These are phyloP conservation scores for Gonapodya prolifera DNA, from an alignment of 192 early-diverging fungal species.

Conservation along the genomic window DNA sequence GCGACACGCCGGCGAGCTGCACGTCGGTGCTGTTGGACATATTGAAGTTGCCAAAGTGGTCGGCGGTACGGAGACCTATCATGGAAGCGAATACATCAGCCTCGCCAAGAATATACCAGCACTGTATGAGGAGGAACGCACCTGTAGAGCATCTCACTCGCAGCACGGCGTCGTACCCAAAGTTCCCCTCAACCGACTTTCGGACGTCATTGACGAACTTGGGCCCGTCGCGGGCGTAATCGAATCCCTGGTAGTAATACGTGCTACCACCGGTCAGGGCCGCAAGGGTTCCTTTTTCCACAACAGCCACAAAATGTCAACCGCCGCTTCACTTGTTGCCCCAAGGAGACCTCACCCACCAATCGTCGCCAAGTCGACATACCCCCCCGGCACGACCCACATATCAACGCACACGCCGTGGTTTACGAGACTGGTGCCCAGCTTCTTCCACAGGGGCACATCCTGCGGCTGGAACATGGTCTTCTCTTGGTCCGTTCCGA, in stretches of 20 bases:
- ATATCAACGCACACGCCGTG: conserved; percentile 75
- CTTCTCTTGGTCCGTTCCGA: conserved; percentile 86
- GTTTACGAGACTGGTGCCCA: conserved; percentile 69
- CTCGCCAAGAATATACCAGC: too few relatives aligned
- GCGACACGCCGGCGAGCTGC: conserved; percentile 79
- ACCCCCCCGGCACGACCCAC: conserved; percentile 79
- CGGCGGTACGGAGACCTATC: conserved; percentile 63
- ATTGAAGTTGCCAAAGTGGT: conserved; percentile 89
- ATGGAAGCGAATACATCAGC: too few relatives aligned
- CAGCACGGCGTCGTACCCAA: conserved; percentile 76
- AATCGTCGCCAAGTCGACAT: conserved; percentile 81
- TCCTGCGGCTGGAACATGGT: conserved; percentile 76
- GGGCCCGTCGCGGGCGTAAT: conserved; percentile 52
- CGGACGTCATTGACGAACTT: conserved; percentile 59
- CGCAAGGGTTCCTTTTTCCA: conserved; percentile 55
- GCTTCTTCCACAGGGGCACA: conserved; percentile 57
- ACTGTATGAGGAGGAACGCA: too few relatives aligned
- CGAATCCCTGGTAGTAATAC: conserved; percentile 72
- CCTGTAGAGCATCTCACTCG: conserved; percentile 81
- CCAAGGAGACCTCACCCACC: conserved; percentile 35
- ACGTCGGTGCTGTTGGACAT: conserved; percentile 88
- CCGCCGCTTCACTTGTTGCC: too few relatives aligned
- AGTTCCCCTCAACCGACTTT: too few relatives aligned
- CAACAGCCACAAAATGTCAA: too few relatives aligned
- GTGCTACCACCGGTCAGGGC: conserved; percentile 82